These are phyloP conservation scores for Aureobasidium sp. DNA, from an alignment of 2,329 filamentous ascomycete species.

Conservation along the genomic window DNA sequence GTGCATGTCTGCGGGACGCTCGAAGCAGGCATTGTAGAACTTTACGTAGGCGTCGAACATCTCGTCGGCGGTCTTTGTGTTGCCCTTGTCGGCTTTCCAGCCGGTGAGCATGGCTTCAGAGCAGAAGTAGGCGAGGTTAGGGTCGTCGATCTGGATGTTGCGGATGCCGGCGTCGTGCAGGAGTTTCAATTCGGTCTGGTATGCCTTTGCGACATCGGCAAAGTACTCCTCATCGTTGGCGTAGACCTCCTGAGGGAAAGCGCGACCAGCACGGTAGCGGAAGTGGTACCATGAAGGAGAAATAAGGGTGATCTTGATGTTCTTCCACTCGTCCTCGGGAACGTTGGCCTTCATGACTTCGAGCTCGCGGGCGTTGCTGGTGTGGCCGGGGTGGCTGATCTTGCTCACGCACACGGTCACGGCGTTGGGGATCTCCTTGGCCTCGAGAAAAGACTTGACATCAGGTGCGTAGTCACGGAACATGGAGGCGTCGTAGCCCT, in stretches of 20 bases:
- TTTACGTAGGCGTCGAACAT: slow-evolving; percentile 65
- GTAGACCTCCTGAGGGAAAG: slow-evolving; percentile 33
- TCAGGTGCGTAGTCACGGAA: slow-evolving; percentile 52
- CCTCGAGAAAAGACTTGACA: slow-evolving; percentile 49
- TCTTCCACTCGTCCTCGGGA: slow-evolving; percentile 49
- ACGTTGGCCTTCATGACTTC: slow-evolving; percentile 48
- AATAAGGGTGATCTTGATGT: slow-evolving; percentile 60
- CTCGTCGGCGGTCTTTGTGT: slow-evolving; percentile 55
- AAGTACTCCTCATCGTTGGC: slow-evolving; percentile 34
- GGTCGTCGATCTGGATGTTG: slow-evolving; percentile 36
- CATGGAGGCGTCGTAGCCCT: slow-evolving; percentile 41
- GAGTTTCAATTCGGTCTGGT: slow-evolving; percentile 32
- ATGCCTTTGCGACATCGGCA: slow-evolving; percentile 32
- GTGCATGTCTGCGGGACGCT: slow-evolving; percentile 58
- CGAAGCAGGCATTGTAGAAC: slow-evolving; percentile 63
- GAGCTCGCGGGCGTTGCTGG: slow-evolving; percentile 46
- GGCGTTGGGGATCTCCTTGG: slow-evolving; percentile 44
- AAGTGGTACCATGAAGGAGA: slow-evolving; percentile 62
- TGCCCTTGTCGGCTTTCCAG: slow-evolving; percentile 56
- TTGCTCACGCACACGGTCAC: slow-evolving; percentile 47
- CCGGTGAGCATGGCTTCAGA: slow-evolving; percentile 59
- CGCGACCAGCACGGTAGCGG: slow-evolving; percentile 43
- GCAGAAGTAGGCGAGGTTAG: slow-evolving; percentile 51
- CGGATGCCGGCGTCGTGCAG: slow-evolving; percentile 31
- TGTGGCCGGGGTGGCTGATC: slow-evolving; percentile 43